Conservation (phyloP, 129 eudicot genomes). For the Calendula officinalis region DNA sequence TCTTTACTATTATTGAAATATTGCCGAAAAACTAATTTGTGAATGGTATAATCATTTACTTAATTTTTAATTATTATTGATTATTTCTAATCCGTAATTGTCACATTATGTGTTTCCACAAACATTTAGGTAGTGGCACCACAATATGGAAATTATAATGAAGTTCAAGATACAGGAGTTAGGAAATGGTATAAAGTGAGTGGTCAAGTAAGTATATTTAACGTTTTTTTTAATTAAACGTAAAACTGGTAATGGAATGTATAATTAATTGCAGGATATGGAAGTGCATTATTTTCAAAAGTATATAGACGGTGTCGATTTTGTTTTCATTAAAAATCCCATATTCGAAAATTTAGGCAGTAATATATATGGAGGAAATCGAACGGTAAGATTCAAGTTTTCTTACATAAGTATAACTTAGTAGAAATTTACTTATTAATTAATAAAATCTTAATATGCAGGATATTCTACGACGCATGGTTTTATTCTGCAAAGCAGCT, state of each 20-base stretch:
- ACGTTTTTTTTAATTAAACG: too few species aligned
- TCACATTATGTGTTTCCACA: conserved; percentile 14
- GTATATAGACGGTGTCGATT: conserved; percentile 90
- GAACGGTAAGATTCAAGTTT: conserved; percentile 46
- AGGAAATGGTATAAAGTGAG: conserved; percentile 64
- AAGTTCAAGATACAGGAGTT: conserved; percentile 73
- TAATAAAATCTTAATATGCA: conserved; percentile 27
- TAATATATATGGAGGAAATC: conserved; percentile 86
- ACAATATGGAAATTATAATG: conserved; percentile 67
- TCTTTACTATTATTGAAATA: conserved; percentile 4
- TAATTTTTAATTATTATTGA: not conserved
- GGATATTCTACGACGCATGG: conserved; percentile 94
- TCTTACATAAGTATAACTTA: not conserved
- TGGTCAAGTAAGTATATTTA: conserved; percentile 64
- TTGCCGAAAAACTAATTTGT: not conserved
- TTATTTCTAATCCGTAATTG: not conserved
- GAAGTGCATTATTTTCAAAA: conserved; percentile 87
- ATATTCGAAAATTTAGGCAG: conserved; percentile 62
- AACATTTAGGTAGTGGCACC: conserved; percentile 76
- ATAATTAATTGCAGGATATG: conserved; percentile 61
- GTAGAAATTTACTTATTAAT: not conserved
- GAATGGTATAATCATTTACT: not conserved
- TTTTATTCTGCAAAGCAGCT: conserved; percentile 95
- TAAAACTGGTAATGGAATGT: conserved; percentile 14
- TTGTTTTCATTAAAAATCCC: conserved; percentile 79